Evolutionary conservation across 2,329 filamentous ascomycete species (phyloP).

Genomic region (Colletotrichum salicis): DNA sequence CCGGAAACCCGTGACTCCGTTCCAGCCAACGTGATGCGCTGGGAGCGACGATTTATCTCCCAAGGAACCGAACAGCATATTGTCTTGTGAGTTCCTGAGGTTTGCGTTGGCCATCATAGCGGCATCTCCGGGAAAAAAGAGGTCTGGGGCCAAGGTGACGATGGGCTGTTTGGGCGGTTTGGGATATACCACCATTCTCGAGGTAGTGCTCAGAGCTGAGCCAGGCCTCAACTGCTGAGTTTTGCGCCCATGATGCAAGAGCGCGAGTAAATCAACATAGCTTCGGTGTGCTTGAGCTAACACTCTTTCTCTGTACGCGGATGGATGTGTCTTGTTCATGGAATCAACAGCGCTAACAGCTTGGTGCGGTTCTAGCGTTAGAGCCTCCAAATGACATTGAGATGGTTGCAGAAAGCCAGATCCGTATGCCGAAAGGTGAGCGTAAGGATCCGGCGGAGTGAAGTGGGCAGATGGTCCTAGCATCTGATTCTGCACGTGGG

Average conservation of each 20-base stretch:
- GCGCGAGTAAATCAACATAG: constrained; percentile 76
- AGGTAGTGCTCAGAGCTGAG: constrained; percentile 46
- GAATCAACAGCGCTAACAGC: constrained; percentile 34
- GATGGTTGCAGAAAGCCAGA: constrained; percentile 14
- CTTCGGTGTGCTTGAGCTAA: constrained; percentile 76
- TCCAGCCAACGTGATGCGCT: constrained; percentile 3
- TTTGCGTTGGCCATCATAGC: constrained; percentile 7
- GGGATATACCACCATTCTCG: constrained; percentile 66
- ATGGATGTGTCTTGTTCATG: constrained; percentile 39
- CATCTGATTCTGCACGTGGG: constrained; percentile 11
- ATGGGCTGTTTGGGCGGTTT: constrained; percentile 56
- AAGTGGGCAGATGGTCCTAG: constrained; percentile 18
- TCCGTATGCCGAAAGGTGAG: not conserved
- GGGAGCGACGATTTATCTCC: not conserved
- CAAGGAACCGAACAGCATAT: not conserved
- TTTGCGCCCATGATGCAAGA: constrained; percentile 70
- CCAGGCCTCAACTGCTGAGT: constrained; percentile 51
- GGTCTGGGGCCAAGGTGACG: constrained; percentile 9
- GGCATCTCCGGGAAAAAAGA: constrained; percentile 7
- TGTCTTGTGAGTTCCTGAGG: constrained; percentile 4
- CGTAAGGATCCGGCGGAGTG: constrained; percentile 12
- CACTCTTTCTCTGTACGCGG: constrained; percentile 73
- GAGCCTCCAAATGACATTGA: constrained; percentile 44
- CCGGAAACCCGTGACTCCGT: constrained; percentile 1
- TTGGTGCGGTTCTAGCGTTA: constrained; percentile 42